Conservation (phyloP, 1,284 basidiomycete species). For the Moniliophthora roreri region DNA sequence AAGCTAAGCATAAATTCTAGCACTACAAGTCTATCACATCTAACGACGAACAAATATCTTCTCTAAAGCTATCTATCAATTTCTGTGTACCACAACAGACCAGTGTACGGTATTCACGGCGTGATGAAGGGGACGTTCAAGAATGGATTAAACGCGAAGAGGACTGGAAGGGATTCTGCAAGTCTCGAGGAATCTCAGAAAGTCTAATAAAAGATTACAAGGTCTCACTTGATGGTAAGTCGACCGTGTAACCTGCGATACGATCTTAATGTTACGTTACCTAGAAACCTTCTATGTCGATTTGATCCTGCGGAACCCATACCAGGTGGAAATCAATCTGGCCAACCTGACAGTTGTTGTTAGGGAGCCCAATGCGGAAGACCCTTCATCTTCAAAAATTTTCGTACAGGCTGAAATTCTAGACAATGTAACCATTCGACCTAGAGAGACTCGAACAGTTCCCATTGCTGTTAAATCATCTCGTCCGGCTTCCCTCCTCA, state of each 20-base stretch:
- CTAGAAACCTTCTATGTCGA: constrained; percentile 79
- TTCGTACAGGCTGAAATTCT: constrained; percentile 58
- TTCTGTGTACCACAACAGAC: constrained; percentile 58
- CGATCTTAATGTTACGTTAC: constrained; percentile 9
- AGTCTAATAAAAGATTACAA: constrained; percentile 51
- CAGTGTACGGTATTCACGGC: constrained; percentile 52
- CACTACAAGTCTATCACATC: constrained; percentile 58
- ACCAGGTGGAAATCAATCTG: constrained; percentile 68
- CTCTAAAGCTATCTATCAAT: constrained; percentile 56
- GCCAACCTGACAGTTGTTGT: constrained; percentile 58
- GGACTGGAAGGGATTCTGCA: constrained; percentile 63
- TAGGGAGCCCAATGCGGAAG: constrained; percentile 34
- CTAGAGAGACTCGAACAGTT: constrained; percentile 60
- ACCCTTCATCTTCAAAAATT: constrained; percentile 32
- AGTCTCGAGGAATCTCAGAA: constrained; percentile 48
- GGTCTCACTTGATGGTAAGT: constrained; percentile 63
- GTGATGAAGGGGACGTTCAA: constrained; percentile 41
- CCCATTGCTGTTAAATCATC: constrained; percentile 58
- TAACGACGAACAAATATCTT: constrained; percentile 36
- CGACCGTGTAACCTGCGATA: neutral
- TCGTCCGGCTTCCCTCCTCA: constrained; percentile 47
- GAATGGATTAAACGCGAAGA: constrained; percentile 66
- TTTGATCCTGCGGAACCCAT: constrained; percentile 63
- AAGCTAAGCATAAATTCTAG: constrained; percentile 32
- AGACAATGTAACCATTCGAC: constrained; percentile 53